Evolutionary conservation across 108 stramenopile genomes (phyloP), one percentile per base, ranked within the genome.

Genomic region (Conticribra weissflogii): DNA sequence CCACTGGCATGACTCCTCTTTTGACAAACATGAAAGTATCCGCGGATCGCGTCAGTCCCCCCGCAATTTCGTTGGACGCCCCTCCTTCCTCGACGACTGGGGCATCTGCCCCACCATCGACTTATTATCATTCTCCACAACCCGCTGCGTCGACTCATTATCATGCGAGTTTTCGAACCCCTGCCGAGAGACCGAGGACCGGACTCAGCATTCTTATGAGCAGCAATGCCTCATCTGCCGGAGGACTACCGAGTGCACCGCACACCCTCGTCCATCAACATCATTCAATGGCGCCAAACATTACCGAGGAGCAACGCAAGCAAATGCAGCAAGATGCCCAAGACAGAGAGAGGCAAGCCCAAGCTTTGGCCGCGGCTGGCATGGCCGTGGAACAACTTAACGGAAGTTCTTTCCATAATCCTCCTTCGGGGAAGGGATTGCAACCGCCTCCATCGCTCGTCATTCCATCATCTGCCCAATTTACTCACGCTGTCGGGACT

Each of bases 321-420:
- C 58, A 68, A 41, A 63, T 81, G 59, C 83, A 83, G 21, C 81
- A 66, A 46, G 91, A 96, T 76, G 56, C 85, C 1, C 77, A 79
- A 14, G 92, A 92, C 27, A 71, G 95, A 61, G 95, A 96, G 53
- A 81, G 83, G n/a, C 92, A 93, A 61, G 95, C 95, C 1, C 79
- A 86, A 57, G 81, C 90, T 9, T 73, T 96, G 74, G 95, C 92
- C 30, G 87, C 85, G 0, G 95, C 95, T 2, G 94, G 94, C 29
- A 79, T 91, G 82, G 79, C 86, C 9, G 91, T 89, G 23, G 91
- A 91, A 19, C 49, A 68, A 44, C 60, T 78, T 34, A 59, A 33
- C 19, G 30, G 51, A 12, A 46, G 41, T 17, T 51, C 9, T 25
- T 31, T 44, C 28, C 62, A 49, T n/a, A 46, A 34, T 23, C 23